Evolutionary conservation across 257 asterid species (phyloP), one percentile per base, ranked within the genome.

Genomic region (Ophiorrhiza pumila): DNA sequence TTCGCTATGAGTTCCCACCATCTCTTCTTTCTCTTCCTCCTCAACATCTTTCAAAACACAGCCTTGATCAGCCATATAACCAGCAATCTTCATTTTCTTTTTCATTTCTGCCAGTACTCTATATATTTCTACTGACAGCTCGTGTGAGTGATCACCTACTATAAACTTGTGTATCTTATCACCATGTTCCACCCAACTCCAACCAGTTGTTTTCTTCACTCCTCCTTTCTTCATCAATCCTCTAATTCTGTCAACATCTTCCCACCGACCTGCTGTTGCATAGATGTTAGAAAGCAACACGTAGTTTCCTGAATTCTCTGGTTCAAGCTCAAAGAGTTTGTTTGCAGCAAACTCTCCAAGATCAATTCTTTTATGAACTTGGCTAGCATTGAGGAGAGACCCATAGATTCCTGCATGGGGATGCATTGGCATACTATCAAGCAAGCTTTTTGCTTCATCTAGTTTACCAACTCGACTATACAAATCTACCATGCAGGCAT

Each of bases 401-500:
- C 96, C 95, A 47, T 83, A 90, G 32, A 85, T 75, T 43, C 84
- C 89, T 12, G 83, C 89, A 73, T 80, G 85, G 11, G 92, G 92
- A 43, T 69, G 42, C 83, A 83, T 72, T 20, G 90, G 86, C 95
- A 88, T 87, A 27, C 76, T 68, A 32, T 85, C 79, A n/a, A 92
- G 78, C 71, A 84, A 61, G 53, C 53, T 31, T 80, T 83, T 88
- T 34, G 93, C 93, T 74, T 87, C 96, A 23, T 90, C 93, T 15
- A 92, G 84, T 71, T 85, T 75, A 25, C 97, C 96, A 4, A 74
- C 82, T 27, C 96, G 78, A 20, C 96, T 88, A 9, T 88, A 80
- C 80, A 92, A 79, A 86, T 92, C 97, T 37, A 92, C 85, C 79
- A 90, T 80, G 69, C 97, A 92, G 9, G 88, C 88, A 56, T 85